These are phyloP conservation scores for Lepidium aucheri DNA, from an alignment of 345 rosid genomes.

Conservation along the genomic window DNA sequence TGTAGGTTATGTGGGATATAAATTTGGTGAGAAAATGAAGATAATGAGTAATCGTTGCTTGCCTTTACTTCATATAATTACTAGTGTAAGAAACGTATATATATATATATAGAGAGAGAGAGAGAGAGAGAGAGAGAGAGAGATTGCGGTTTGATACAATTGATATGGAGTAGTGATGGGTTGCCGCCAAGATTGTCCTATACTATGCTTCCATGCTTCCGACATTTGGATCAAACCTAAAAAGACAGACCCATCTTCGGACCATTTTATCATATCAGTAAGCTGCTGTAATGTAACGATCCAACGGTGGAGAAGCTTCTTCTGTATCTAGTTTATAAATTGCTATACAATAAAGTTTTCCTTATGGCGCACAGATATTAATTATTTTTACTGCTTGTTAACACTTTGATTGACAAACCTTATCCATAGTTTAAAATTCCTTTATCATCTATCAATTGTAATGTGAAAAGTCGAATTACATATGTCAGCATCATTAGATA, in stretches of 20 bases:
- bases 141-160: slow-evolving; percentile 17
- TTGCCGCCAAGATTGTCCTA: slow-evolving; percentile 59
- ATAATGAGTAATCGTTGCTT: slow-evolving; percentile 13
- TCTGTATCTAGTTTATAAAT: slow-evolving; percentile 1
- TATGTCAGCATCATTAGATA: too few relatives aligned
- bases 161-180: slow-evolving; percentile 32
- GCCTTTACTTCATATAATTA: slow-evolving; percentile 4
- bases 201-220: slow-evolving; percentile 79
- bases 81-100: slow-evolving; percentile 4
- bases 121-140: slow-evolving; percentile 9
- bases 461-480: too few relatives aligned
- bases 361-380: background rate
- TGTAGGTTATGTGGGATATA: slow-evolving; percentile 1
- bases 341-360: background rate
- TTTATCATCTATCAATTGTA: too few relatives aligned
- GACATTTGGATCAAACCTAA: slow-evolving; percentile 60
- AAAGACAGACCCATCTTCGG: slow-evolving; percentile 35
- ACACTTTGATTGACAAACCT: too few relatives aligned
- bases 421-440: too few relatives aligned
- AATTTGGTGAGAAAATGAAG: slow-evolving; percentile 11
- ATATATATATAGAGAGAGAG: background rate
- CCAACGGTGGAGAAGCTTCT: slow-evolving; percentile 9
- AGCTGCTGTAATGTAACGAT: slow-evolving; percentile 10
- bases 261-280: slow-evolving; percentile 8
- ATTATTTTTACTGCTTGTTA: too few relatives aligned